Evolutionary conservation across 169 alveolate species (phyloP), one percentile per base, ranked within the genome.

Genomic region (Cryptosporidium sp.): DNA sequence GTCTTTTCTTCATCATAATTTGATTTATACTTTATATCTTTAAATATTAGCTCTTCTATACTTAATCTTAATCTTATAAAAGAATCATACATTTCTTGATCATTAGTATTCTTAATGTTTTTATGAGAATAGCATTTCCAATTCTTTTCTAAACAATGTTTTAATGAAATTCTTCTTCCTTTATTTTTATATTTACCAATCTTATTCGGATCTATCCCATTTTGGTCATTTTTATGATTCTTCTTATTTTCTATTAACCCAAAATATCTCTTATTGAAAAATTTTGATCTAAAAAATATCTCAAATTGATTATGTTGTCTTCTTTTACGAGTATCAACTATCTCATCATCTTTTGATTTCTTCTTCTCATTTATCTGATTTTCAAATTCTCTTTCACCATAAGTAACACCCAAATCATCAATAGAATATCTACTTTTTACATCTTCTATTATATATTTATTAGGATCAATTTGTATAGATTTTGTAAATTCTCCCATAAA

Each of bases 41-140:
- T 45, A 21, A 31, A 26, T 37, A 73, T 35, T 18, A 56, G 45
- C 37, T 33, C 72, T n/a, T 73, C 61, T 21, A 73, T 53, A 26
- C 18, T 73, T 37, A n/a, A n/a, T 37, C 72, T 56, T 35, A 73
- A 60, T 26, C 56, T 58, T 21, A 35, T 9, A 39, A 48, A 73
- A 8, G 86, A 73, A 60, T 73, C 56, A 23, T 73, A 73, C 86
- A 73, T 73, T 23, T 56, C 71, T 61, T 53, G 86, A 42, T 73
- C 86, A 6, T 26, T 21, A 6, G 86, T 73, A 58, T 73, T 73
- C 69, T 73, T 73, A 18, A 73, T 73, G n/a, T 56, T n/a, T 23
- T 56, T 73, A 14, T 73, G 86, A n/a, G 86, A 73, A 60, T 73
- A 73, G 14, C 86, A 73, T 39, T 42, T 73, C 86, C 86, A 73